A percentile compares a stretch with the other conserved stretches of the same genome.
phyloP scores from a whole-genome alignment of 2,329 filamentous ascomycete genomes.

The Aspergillus carbonarius region DNA sequence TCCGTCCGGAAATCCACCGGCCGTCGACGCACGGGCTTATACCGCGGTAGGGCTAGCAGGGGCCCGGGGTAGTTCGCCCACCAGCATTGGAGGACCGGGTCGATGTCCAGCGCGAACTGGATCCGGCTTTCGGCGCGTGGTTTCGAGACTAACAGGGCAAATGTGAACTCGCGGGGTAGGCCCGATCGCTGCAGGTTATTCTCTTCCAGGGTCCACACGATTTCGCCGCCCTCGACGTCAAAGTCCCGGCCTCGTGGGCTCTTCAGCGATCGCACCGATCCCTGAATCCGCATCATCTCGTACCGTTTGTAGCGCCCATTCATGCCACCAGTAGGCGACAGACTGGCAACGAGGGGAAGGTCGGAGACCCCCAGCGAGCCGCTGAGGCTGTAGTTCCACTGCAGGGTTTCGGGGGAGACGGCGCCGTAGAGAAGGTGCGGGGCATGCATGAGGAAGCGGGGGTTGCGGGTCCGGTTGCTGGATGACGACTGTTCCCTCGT shows the following conservation, averaged over 20 bases:
- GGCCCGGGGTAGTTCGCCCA: slow-evolving; percentile 44
- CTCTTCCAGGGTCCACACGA: slow-evolving; percentile 54
- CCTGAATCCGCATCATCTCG: slow-evolving; percentile 53
- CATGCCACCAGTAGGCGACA: slow-evolving; percentile 44
- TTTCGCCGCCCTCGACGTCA: slow-evolving; percentile 45
- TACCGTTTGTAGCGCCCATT: slow-evolving; percentile 46
- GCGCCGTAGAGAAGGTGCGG: slow-evolving; percentile 51
- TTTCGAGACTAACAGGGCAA: slow-evolving; percentile 51
- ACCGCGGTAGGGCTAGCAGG: slow-evolving; percentile 39
- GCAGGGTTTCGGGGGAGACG: slow-evolving; percentile 49
- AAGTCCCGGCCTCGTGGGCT: slow-evolving; percentile 36
- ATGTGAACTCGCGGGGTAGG: slow-evolving; percentile 53
- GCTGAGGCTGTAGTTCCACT: slow-evolving; percentile 50
- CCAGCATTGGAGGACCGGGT: slow-evolving; percentile 44
- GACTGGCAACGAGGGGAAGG: slow-evolving; percentile 42
- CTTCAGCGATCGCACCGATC: slow-evolving; percentile 44
- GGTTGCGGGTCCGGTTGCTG: slow-evolving; percentile 27
- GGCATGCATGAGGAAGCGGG: slow-evolving; percentile 51
- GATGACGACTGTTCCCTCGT: background rate
- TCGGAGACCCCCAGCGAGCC: slow-evolving; percentile 50
- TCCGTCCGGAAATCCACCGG: slow-evolving; percentile 43
- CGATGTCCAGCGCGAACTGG: slow-evolving; percentile 42
- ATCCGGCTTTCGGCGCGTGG: slow-evolving; percentile 42
- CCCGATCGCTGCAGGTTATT: slow-evolving; percentile 51
- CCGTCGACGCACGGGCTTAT: slow-evolving; percentile 39